Conservation (phyloP, 306 rosid species). For the Chamaecrista fasciculata region DNA sequence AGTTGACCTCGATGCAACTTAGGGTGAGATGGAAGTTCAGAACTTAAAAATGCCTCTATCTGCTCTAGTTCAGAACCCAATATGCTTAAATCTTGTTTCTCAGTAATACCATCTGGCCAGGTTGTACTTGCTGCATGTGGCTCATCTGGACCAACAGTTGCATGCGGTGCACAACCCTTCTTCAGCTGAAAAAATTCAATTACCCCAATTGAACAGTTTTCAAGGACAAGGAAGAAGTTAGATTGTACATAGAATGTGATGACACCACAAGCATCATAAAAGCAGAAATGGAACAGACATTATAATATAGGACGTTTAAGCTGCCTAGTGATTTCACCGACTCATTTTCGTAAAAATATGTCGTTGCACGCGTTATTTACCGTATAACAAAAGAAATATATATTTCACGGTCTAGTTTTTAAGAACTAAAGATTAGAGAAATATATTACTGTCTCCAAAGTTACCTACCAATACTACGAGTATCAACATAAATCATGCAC, state of each 20-base stretch:
- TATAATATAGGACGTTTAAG: background rate
- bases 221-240: background rate
- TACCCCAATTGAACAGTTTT: slow-evolving; percentile 7
- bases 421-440: too few species aligned
- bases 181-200: slow-evolving; percentile 36
- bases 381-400: too few species aligned
- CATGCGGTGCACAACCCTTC: slow-evolving; percentile 46
- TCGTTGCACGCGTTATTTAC: too few species aligned
- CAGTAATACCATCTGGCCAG: slow-evolving; percentile 76
- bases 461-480: slow-evolving; percentile 1
- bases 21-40: slow-evolving; percentile 85
- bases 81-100: slow-evolving; percentile 59
- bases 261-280: background rate
- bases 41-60: slow-evolving; percentile 59
- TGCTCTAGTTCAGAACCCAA: slow-evolving; percentile 53
- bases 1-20: slow-evolving; percentile 81
- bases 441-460: slow-evolving; percentile 15
- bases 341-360: too few species aligned
- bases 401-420: too few species aligned
- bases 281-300: slow-evolving; percentile 8
- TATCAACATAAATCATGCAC: slow-evolving; percentile 18
- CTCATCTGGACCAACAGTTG: slow-evolving; percentile 92
- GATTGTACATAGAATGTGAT: slow-evolving; percentile 5
- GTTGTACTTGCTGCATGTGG: slow-evolving; percentile 90
- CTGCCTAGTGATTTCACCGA: too few species aligned